Conservation (phyloP, 2,329 filamentous ascomycete genomes). For the Sporothrix brasiliensis region DNA sequence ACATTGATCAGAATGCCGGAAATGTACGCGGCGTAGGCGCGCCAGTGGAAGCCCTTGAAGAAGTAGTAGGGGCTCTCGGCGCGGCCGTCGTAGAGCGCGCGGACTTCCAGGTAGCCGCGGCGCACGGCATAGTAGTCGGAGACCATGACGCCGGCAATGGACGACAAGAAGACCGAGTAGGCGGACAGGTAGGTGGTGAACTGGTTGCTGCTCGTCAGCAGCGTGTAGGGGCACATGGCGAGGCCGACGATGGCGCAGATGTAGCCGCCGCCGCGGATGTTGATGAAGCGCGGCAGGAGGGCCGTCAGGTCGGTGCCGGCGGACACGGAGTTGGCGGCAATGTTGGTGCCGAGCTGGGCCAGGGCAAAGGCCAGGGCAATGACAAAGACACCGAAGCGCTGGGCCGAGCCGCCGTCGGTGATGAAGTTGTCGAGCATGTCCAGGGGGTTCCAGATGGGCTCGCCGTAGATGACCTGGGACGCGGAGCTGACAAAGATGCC, state of each 20-base stretch:
- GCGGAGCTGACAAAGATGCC: slow-evolving; percentile 77
- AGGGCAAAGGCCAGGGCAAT: slow-evolving; percentile 72
- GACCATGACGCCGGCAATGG: slow-evolving; percentile 88
- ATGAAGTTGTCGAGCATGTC: slow-evolving; percentile 68
- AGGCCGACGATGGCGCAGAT: slow-evolving; percentile 79
- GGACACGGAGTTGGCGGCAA: slow-evolving; percentile 82
- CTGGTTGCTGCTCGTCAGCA: slow-evolving; percentile 73
- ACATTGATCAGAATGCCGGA: slow-evolving; percentile 86
- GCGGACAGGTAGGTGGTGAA: slow-evolving; percentile 92
- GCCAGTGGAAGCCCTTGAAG: slow-evolving; percentile 75
- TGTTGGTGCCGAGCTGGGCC: slow-evolving; percentile 83
- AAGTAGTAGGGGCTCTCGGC: slow-evolving; percentile 72
- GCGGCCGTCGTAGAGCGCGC: slow-evolving; percentile 75
- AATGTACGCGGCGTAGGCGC: slow-evolving; percentile 81
- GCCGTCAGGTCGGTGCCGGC: slow-evolving; percentile 83
- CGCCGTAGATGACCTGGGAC: slow-evolving; percentile 66
- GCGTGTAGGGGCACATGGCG: slow-evolving; percentile 84
- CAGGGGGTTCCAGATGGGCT: slow-evolving; percentile 74
- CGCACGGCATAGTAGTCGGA: slow-evolving; percentile 87
- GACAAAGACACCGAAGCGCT: slow-evolving; percentile 75
- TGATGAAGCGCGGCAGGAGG: slow-evolving; percentile 75
- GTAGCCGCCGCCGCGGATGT: slow-evolving; percentile 84
- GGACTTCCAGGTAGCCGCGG: slow-evolving; percentile 76
- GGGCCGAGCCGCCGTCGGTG: slow-evolving; percentile 66
- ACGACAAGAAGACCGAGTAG: slow-evolving; percentile 91